Percentiles rank a stretch among this genome's conserved stretches.
Evolutionary conservation across 345 rosid genomes (phyloP).

Genomic region (Acer saccharum): DNA sequence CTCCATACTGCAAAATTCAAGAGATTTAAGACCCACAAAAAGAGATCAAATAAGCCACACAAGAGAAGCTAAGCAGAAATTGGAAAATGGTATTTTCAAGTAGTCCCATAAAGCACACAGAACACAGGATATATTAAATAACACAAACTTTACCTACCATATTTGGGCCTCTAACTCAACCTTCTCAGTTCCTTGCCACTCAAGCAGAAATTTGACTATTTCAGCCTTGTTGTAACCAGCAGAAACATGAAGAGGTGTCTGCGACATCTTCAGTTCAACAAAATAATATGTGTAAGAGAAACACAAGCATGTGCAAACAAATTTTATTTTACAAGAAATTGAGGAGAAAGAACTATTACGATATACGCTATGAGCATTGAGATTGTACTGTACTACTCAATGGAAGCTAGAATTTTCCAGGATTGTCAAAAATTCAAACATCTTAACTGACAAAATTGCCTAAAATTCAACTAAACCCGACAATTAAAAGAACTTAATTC

Average conservation of each 20-base stretch:
- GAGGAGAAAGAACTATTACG: neutral
- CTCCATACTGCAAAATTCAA: constrained; percentile 74
- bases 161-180: constrained; percentile 83
- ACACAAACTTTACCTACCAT: constrained; percentile 46
- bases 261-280: constrained; percentile 75
- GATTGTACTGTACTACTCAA: neutral
- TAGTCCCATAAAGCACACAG: neutral
- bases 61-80: constrained; percentile 8
- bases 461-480: neutral
- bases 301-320: neutral
- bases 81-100: neutral
- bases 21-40: constrained; percentile 15
- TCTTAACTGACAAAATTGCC: neutral
- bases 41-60: constrained; percentile 8
- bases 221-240: constrained; percentile 81
- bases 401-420: neutral
- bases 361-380: neutral
- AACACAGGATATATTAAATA: neutral
- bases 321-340: neutral
- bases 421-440: neutral
- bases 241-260: constrained; percentile 94
- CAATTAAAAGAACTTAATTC: neutral
- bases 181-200: constrained; percentile 70
- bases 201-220: constrained; percentile 70
- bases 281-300: constrained; percentile 15